Percentiles rank a stretch among this genome's conserved stretches.
Evolutionary conservation across 768 basidiomycete genomes (phyloP).

Genomic region (Lentinus tigrinus): DNA sequence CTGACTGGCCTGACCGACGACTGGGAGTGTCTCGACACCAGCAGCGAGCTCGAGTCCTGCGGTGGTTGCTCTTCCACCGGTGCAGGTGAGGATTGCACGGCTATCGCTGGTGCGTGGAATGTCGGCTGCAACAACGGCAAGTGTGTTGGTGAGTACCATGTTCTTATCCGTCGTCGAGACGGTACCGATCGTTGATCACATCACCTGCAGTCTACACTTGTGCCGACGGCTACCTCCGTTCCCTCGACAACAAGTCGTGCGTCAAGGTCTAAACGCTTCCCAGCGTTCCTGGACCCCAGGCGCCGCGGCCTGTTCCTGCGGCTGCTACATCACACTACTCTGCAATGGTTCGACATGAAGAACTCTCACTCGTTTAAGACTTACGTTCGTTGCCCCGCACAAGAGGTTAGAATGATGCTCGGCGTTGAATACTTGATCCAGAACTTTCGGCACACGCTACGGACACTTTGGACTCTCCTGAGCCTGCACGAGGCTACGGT

Average conservation of each 20-base stretch:
- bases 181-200: constrained; percentile 1
- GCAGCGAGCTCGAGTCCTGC: constrained; percentile 65
- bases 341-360: constrained; percentile 5
- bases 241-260: constrained; percentile 45
- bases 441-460: background rate
- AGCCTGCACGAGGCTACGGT: constrained; percentile 5
- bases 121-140: constrained; percentile 62
- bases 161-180: background rate
- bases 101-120: constrained; percentile 63
- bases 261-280: constrained; percentile 30
- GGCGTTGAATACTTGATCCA: constrained; percentile 1
- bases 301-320: background rate
- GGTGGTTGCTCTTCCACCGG: constrained; percentile 72
- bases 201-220: constrained; percentile 47
- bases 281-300: constrained; percentile 3
- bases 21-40: constrained; percentile 65
- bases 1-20: constrained; percentile 35
- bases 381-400: constrained; percentile 14
- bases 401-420: constrained; percentile 1
- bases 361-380: constrained; percentile 9
- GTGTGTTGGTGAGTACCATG: constrained; percentile 48
- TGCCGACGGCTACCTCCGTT: constrained; percentile 44
- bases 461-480: background rate
- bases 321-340: background rate
- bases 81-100: constrained; percentile 68